Evolutionary conservation across 345 rosid genomes (phyloP), one percentile per base, ranked within the genome.

Genomic region (Arabidopsis arenosa): DNA sequence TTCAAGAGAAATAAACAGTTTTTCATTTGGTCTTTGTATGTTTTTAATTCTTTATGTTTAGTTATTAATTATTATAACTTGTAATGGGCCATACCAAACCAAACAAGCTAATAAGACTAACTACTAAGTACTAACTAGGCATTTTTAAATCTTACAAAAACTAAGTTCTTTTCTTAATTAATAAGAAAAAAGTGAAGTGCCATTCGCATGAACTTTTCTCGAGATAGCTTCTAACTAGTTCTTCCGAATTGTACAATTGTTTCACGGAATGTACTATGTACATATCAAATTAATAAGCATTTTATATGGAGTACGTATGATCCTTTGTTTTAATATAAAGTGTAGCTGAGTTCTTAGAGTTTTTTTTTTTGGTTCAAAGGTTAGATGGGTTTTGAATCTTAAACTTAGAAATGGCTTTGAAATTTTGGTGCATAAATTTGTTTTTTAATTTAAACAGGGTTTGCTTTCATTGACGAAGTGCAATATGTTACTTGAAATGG

Each of bases 201-300:
- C 28, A 7, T 69, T 30, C 5, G 74, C 74, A 70, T 56, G 65
- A 43, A 70, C 44, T 26, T 17, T 40, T 56, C 51, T 56, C 64
- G 13, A 56, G 43, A 55, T 54, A 15, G 41, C 53, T 68, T 68
- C 30, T 40, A 55, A 41, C 53, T 13, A 68, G 17, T 43, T 41
- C 10, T 15, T 32, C 41, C 41, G n/a, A 23, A 23, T 39, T 39
- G 17, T 21, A 45, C n/a, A 18, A 35, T 36, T 66, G 59, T 49
- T 49, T 35, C 45, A 18, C 59, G 47, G 11, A 66, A 66, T 66
- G 58, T 49, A 12, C 58, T 49, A 66, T 66, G 58, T 49, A 12
- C 58, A 49, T 66, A 66, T 49, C 10, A 10, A 18, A 32, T 17
- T 47, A 9, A 66, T 49, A 66, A 49, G 17, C 14, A 48, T 18